phyloP scores from a whole-genome alignment of 345 rosid species.

The Heritiera fomes region DNA sequence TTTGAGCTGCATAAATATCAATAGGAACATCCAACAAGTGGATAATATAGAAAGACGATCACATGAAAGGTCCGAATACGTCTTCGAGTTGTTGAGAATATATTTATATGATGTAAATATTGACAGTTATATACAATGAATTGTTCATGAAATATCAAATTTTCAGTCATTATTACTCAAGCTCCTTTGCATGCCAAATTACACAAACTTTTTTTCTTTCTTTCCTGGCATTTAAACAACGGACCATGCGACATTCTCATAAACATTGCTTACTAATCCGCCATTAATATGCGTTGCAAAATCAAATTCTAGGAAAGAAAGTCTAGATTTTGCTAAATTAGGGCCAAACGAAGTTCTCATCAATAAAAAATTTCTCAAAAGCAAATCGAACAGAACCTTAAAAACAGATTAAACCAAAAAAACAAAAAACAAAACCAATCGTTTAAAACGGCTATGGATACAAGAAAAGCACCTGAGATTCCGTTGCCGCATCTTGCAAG shows the following conservation, averaged over 20 bases:
- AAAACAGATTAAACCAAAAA: neutral
- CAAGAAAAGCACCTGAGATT: constrained; percentile 50
- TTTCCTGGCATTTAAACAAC: neutral
- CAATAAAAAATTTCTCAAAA: neutral
- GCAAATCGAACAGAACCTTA: neutral
- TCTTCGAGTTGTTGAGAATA: neutral
- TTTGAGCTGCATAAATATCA: constrained; percentile 38
- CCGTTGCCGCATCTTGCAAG: constrained; percentile 71
- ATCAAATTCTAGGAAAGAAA: neutral
- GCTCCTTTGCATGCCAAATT: neutral
- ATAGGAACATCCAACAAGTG: neutral
- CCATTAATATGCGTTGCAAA: neutral
- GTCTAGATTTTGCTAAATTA: neutral
- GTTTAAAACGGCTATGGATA: neutral
- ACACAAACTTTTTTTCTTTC: neutral
- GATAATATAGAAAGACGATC: neutral
- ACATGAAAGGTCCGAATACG: neutral
- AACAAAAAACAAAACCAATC: neutral
- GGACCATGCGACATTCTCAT: neutral
- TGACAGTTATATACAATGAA: neutral
- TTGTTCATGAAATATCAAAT: neutral
- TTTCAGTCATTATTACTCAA: neutral
- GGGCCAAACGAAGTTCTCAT: neutral
- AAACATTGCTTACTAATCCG: neutral
- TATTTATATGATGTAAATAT: neutral